phyloP scores from a whole-genome alignment of 352 stramenopile species.

The Globisporangium sylvaticum region DNA sequence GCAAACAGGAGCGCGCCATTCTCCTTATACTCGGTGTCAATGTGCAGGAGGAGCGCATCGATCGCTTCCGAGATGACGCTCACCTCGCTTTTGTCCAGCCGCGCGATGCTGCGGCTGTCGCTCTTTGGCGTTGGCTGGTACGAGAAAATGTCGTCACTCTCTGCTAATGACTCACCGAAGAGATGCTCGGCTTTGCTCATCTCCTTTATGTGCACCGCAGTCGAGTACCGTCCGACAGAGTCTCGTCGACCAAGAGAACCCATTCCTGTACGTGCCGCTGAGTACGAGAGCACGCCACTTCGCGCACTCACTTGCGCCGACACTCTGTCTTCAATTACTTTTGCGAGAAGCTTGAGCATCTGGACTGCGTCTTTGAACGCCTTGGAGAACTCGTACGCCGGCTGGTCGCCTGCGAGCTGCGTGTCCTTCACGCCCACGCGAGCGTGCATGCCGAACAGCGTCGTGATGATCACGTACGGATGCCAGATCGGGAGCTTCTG shows the following conservation, averaged over 20 bases:
- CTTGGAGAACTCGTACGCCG: constrained; percentile 60
- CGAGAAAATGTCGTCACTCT: constrained; percentile 18
- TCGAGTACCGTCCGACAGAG: constrained; percentile 74
- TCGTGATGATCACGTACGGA: constrained; percentile 79
- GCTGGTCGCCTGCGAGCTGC: constrained; percentile 55
- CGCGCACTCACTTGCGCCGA: constrained; percentile 56
- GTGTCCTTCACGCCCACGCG: constrained; percentile 78
- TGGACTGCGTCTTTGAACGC: constrained; percentile 79
- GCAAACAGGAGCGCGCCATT: constrained; percentile 61
- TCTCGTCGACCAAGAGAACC: constrained; percentile 24
- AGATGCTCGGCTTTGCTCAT: constrained; percentile 74
- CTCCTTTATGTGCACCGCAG: constrained; percentile 51
- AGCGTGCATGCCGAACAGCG: constrained; percentile 81
- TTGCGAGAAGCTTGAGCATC: constrained; percentile 77
- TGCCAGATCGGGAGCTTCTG: constrained; percentile 85
- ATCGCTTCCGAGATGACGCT: constrained; percentile 28
- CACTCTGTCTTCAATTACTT: constrained; percentile 62
- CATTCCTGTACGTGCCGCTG: constrained; percentile 16
- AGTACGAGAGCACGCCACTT: constrained; percentile 59
- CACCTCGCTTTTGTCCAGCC: constrained; percentile 19
- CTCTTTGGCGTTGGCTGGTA: constrained; percentile 2
- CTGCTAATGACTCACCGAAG: constrained; percentile 23
- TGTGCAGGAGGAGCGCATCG: constrained; percentile 29
- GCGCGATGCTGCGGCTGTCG: neutral
- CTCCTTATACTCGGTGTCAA: constrained; percentile 4